phyloP scores from a whole-genome alignment of 352 stramenopile species.

The Pythium plurisporium region DNA sequence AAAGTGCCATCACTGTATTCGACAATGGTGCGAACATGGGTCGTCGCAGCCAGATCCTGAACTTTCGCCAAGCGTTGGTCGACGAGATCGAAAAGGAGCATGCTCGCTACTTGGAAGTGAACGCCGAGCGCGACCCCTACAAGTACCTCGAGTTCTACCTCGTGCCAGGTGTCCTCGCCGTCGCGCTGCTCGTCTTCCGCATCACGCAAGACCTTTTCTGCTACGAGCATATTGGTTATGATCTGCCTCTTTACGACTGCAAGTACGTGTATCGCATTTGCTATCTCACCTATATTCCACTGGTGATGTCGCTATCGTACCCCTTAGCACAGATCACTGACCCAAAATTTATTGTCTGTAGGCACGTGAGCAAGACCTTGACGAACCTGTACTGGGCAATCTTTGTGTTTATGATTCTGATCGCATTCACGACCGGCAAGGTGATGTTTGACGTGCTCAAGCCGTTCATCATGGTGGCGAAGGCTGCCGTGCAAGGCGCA shows the following conservation, averaged over 20 bases:
- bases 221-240: constrained; percentile 82
- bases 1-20: constrained; percentile 87
- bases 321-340: too few relatives aligned
- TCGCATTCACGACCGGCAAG: constrained; percentile 76
- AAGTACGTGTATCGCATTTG: constrained; percentile 88
- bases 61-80: constrained; percentile 77
- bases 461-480: constrained; percentile 67
- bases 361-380: constrained; percentile 81
- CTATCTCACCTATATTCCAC: too few relatives aligned
- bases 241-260: constrained; percentile 87
- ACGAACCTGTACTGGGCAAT: constrained; percentile 86
- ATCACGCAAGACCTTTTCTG: constrained; percentile 81
- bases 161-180: constrained; percentile 87
- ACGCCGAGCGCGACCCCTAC: constrained; percentile 95
- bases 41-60: constrained; percentile 85
- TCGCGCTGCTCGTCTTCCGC: constrained; percentile 87
- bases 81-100: constrained; percentile 89
- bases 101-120: constrained; percentile 91
- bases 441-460: constrained; percentile 84
- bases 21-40: constrained; percentile 96
- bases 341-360: too few relatives aligned
- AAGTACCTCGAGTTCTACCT: constrained; percentile 93
- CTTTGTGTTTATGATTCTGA: constrained; percentile 85
- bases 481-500: constrained; percentile 53
- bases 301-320: too few relatives aligned